Percentiles rank a stretch among this genome's conserved stretches.
These are phyloP conservation scores for Penicillium tannophilum DNA, from an alignment of 495 filamentous ascomycete species.

Conservation along the genomic window DNA sequence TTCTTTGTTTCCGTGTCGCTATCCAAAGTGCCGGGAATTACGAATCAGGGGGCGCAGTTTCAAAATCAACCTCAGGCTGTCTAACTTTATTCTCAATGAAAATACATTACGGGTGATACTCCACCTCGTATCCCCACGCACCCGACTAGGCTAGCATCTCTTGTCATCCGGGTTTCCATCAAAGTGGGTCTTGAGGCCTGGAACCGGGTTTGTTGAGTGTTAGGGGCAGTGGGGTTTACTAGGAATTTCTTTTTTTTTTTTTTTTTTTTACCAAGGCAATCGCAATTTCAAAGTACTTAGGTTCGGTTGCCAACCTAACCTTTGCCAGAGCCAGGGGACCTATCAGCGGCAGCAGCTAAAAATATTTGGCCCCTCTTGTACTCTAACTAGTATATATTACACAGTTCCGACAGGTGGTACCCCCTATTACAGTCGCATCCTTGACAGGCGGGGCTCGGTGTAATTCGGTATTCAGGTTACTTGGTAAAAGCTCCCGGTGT, in stretches of 20 bases:
- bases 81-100: conserved; percentile 22
- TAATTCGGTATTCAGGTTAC: conserved; percentile 16
- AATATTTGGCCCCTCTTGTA: conserved; percentile 15
- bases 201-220: conserved; percentile 7
- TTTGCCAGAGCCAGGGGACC: conserved; percentile 6
- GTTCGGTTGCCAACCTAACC: conserved; percentile 21
- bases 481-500: neutral
- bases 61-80: conserved; percentile 17
- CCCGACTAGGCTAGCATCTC: conserved; percentile 6
- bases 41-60: conserved; percentile 23
- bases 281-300: conserved; percentile 22
- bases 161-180: conserved; percentile 7
- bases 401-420: conserved; percentile 21
- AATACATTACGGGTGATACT: conserved; percentile 4
- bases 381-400: conserved; percentile 15
- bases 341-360: conserved; percentile 17
- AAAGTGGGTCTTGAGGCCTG: conserved; percentile 9
- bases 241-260: neutral
- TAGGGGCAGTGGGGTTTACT: conserved; percentile 2
- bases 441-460: conserved; percentile 18
- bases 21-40: conserved; percentile 8
- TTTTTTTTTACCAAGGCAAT: conserved; percentile 17
- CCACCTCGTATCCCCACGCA: conserved; percentile 30
- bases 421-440: conserved; percentile 14
- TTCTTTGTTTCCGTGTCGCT: neutral